Conservation (phyloP, 257 asterid genomes). For the Misopates orontium region DNA sequence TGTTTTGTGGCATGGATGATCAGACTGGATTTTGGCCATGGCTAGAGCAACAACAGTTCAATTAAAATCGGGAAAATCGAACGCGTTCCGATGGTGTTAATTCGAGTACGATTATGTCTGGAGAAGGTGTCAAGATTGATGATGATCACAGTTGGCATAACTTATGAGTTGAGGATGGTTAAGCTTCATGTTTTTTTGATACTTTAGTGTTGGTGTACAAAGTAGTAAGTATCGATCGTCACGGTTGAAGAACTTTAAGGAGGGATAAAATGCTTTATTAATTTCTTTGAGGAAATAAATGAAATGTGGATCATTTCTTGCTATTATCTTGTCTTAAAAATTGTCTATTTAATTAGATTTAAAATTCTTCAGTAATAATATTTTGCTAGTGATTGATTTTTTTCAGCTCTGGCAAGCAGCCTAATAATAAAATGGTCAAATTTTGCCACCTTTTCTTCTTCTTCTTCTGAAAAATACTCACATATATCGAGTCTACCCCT, state of each 20-base stretch:
- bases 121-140: constrained; percentile 2
- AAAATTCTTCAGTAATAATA: not conserved
- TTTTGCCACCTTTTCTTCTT: not conserved
- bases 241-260: not conserved
- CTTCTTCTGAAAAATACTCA: no score
- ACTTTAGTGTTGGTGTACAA: constrained; percentile 35
- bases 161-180: constrained; percentile 7
- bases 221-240: constrained; percentile 16
- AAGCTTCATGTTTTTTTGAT: constrained; percentile 26
- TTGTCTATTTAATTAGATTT: not conserved
- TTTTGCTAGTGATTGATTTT: not conserved
- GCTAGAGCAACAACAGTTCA: constrained; percentile 85
- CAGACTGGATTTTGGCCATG: constrained; percentile 97
- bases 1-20: constrained; percentile 84
- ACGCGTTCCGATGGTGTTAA: no score
- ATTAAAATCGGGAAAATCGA: constrained; percentile 38
- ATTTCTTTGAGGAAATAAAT: constrained; percentile 30
- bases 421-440: not conserved
- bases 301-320: constrained; percentile 1
- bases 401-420: not conserved
- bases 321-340: not conserved
- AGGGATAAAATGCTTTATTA: not conserved
- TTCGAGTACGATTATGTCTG: no score
- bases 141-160: no score
- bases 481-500: no score